These are phyloP conservation scores for Endoconidiophora laricicola DNA, from an alignment of 2,329 filamentous ascomycete genomes.

Conservation along the genomic window DNA sequence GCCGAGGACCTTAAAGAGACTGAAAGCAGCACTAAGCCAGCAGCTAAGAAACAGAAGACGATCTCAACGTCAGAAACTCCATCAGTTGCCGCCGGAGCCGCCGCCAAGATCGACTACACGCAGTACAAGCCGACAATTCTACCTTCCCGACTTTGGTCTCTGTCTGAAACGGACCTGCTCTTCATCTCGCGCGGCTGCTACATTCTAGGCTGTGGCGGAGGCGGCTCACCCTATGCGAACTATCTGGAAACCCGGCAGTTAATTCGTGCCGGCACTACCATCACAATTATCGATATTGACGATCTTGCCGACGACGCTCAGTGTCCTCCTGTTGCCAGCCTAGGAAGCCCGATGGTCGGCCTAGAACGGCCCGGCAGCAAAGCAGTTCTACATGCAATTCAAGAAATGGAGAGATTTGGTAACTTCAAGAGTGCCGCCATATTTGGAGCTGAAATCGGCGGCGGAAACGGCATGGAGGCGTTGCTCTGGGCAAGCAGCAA, in stretches of 20 bases:
- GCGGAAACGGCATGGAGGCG: conserved; percentile 31
- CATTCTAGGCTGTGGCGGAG: conserved; percentile 17
- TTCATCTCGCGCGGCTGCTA: conserved; percentile 17
- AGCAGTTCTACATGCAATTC: conserved; percentile 29
- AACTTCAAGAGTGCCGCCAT: conserved; percentile 7
- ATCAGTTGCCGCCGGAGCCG: not conserved
- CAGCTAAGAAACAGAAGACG: not conserved
- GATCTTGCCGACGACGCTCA: conserved; percentile 15
- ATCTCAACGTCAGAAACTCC: not conserved
- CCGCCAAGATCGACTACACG: conserved; percentile 20
- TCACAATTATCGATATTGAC: conserved; percentile 14
- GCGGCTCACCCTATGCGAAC: conserved; percentile 16
- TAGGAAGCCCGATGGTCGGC: conserved; percentile 16
- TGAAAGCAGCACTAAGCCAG: conserved; percentile 4
- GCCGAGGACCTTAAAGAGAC: not conserved
- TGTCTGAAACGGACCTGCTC: conserved; percentile 15
- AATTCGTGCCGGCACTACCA: conserved; percentile 14
- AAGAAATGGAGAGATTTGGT: conserved; percentile 32
- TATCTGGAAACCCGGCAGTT: conserved; percentile 15
- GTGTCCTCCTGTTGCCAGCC: conserved; percentile 15
- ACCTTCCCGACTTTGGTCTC: conserved; percentile 13
- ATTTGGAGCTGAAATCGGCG: conserved; percentile 28
- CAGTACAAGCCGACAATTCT: conserved; percentile 31
- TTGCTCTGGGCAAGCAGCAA: conserved; percentile 23
- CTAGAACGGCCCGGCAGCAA: conserved; percentile 15